Percentiles rank a stretch among this genome's conserved stretches.
These are phyloP conservation scores for Orbilia brochopaga DNA, from an alignment of 2,329 filamentous ascomycete genomes.

Conservation along the genomic window DNA sequence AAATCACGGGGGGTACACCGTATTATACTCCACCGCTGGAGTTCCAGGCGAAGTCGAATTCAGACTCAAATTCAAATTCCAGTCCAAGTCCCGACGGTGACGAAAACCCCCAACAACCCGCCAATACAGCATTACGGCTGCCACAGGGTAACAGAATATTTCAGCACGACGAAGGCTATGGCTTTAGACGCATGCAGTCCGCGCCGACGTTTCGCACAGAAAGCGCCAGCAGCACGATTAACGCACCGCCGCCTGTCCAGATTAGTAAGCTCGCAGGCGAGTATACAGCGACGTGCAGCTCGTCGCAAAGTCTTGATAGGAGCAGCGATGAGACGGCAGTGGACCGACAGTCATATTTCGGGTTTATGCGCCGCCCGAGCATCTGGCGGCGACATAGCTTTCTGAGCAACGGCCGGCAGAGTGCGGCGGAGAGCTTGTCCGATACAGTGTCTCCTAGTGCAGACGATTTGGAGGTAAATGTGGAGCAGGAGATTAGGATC, in stretches of 20 bases:
- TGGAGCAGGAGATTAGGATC: constrained; percentile 45
- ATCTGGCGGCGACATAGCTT: constrained; percentile 29
- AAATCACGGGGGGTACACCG: constrained; percentile 40
- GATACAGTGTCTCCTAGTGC: constrained; percentile 10
- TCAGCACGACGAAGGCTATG: constrained; percentile 34
- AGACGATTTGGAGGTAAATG: constrained; percentile 16
- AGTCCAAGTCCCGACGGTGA: background rate
- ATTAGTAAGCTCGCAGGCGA: constrained; percentile 37
- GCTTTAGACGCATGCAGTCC: constrained; percentile 21
- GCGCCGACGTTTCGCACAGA: constrained; percentile 9
- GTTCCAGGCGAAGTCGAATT: background rate
- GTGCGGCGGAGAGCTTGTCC: background rate
- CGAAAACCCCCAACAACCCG: background rate
- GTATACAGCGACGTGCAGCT: constrained; percentile 36
- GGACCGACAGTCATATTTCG: constrained; percentile 25
- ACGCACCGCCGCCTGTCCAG: too few species aligned
- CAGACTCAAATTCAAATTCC: background rate
- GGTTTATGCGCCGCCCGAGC: constrained; percentile 31
- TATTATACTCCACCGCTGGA: constrained; percentile 36
- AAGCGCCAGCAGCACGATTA: constrained; percentile 1
- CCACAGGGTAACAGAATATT: constrained; percentile 10
- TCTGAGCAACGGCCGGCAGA: constrained; percentile 18
- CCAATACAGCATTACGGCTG: background rate
- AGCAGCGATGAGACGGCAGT: background rate
- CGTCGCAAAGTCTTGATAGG: constrained; percentile 24